Base-by-base conservation (phyloP, 2,329 filamentous ascomycete species). In the Thyridium curvatum region DNA sequence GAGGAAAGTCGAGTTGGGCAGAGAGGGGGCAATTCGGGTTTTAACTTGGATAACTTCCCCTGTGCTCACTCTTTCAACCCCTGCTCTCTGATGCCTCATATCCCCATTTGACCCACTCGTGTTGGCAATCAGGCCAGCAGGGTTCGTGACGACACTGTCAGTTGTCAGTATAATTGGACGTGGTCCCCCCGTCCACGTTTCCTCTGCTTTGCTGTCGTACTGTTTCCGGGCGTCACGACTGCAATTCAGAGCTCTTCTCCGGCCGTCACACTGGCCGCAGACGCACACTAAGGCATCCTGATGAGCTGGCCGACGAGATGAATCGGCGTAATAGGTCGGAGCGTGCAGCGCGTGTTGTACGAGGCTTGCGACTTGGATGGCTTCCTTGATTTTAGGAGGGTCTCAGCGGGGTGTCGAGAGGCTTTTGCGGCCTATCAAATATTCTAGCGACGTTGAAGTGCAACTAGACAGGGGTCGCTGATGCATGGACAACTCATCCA, bases 231-330 rank as follows among this genome's bases (percentile, higher is more conserved):
- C 21, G 21, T 26, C 21, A 26, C 10, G 21, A 6, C 21, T 26
- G 21, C 21, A 26, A 26, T 6, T 26, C 6, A 6, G 21, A 26
- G 21, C 21, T 26, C 10, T 26, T 10, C 28, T 34, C 44, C 44
- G 58, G 66, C 56, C 67, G 60, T 68, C 63, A 65, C 66, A 68
- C 53, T 59, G 65, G 65, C 56, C 61, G 65, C 52, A 52, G 37
- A 40, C 38, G 46, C 46, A 44, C 45, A 49, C 42, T 64, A 55
- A 53, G 60, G 59, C 10, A 10, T 26, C 21, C 10, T 6, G 21
- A 26, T 71, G 68, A 62, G 69, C 54, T 71, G 69, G 65, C 69
- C 60, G 51, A 50, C 47, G 49, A 43, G 50, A 52, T 44, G 63
- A 62, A 55, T 55, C 54, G 37, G 45, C 53, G 47, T 56, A 49